A percentile compares a stretch with the other conserved stretches of the same genome.
Evolutionary conservation across 208 protist genomes (phyloP).

Genomic region (Wallacemonas collosoma): DNA sequence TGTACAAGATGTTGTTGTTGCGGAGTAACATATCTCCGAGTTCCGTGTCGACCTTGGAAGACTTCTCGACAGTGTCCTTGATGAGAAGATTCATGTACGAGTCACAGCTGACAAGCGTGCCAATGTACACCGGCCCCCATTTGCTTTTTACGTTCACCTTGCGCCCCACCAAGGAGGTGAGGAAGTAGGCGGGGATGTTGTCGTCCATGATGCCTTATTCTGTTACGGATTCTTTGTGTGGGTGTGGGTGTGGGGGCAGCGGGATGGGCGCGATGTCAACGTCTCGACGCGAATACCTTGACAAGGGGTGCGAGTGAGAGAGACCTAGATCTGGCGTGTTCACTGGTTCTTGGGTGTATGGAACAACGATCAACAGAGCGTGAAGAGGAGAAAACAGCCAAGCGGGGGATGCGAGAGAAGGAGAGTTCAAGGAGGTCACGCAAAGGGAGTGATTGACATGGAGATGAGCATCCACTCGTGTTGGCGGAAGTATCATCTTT

Average conservation of each 20-base stretch:
- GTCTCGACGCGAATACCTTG: too few species aligned
- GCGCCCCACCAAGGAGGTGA: conserved; percentile 94
- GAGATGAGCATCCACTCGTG: not conserved
- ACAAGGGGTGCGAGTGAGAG: too few species aligned
- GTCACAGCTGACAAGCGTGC: conserved; percentile 95
- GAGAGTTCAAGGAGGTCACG: conserved; percentile 8
- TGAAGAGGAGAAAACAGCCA: too few species aligned
- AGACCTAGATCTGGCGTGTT: too few species aligned
- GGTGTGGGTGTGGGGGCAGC: too few species aligned
- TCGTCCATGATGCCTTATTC: conserved; percentile 46
- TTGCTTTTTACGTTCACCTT: conserved; percentile 97
- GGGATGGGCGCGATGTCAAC: too few species aligned
- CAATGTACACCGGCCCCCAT: conserved; percentile 98
- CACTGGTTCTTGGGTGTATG: too few species aligned
- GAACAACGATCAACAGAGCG: too few species aligned
- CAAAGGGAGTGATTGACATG: not conserved
- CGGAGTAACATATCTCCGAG: conserved; percentile 88
- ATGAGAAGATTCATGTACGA: conserved; percentile 98
- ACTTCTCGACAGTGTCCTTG: conserved; percentile 67
- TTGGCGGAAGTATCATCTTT: too few species aligned
- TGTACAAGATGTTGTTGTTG: conserved; percentile 92
- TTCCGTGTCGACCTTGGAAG: conserved; percentile 63
- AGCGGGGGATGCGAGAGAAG: not conserved
- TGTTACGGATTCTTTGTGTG: not conserved
- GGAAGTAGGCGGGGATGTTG: conserved; percentile 88